phyloP scores from a whole-genome alignment of 2,329 filamentous ascomycete species.

The Scleromitrula shiraiana region DNA sequence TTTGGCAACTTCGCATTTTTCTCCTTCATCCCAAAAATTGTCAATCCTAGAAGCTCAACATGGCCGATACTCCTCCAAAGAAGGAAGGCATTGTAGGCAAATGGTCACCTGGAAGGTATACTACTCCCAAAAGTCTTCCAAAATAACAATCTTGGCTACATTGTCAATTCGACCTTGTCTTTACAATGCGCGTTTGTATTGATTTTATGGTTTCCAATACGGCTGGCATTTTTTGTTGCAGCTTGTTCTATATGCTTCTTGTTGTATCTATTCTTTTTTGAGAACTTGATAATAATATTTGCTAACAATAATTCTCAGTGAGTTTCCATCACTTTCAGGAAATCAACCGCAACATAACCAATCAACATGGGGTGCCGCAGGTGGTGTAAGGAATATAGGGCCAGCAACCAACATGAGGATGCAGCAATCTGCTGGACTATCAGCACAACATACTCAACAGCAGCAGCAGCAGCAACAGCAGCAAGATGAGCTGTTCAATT shows the following conservation, averaged over 20 bases:
- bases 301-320: constrained; percentile 35
- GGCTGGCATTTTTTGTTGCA: background rate
- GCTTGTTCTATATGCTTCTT: background rate
- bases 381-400: constrained; percentile 24
- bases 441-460: constrained; percentile 28
- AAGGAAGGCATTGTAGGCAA: background rate
- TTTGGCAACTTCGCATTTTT: background rate
- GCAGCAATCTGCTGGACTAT: constrained; percentile 24
- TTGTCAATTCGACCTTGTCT: background rate
- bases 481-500: constrained; percentile 30
- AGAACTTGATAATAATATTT: background rate
- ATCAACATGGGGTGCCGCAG: constrained; percentile 28
- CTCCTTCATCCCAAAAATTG: background rate
- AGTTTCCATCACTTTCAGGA: constrained; percentile 59
- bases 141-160: background rate
- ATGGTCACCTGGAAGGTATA: constrained; percentile 6
- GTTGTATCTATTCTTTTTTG: too few species aligned
- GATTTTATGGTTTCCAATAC: background rate
- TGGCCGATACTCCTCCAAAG: background rate
- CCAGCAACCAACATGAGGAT: constrained; percentile 25
- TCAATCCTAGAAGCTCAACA: background rate
- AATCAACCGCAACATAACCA: constrained; percentile 39
- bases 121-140: background rate
- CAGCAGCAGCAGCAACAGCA: constrained; percentile 32
- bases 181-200: too few species aligned